phyloP scores from a whole-genome alignment of 2,329 filamentous ascomycete species.

The Bipolaris bicolor region DNA sequence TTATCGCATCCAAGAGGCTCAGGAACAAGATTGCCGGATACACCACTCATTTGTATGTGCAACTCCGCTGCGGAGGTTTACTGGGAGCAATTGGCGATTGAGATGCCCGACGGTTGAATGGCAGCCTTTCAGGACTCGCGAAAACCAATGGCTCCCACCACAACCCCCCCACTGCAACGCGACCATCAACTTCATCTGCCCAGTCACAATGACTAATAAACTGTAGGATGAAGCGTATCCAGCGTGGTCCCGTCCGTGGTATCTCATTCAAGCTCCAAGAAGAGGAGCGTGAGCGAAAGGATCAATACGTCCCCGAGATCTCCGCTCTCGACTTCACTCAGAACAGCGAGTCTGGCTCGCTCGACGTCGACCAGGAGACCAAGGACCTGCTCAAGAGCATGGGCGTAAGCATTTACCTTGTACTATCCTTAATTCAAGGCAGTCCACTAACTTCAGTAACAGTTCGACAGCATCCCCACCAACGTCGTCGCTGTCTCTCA shows the following conservation, averaged over 20 bases:
- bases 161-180: background rate
- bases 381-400: slow-evolving; percentile 99
- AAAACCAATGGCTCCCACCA: background rate
- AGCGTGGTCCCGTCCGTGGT: slow-evolving; percentile 97
- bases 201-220: slow-evolving; percentile 12
- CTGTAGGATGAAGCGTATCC: slow-evolving; percentile 96
- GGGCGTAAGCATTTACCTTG: slow-evolving; percentile 74
- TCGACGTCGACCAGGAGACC: slow-evolving; percentile 96
- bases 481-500: slow-evolving; percentile 91
- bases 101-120: slow-evolving; percentile 59
- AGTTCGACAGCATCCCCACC: slow-evolving; percentile 98
- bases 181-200: background rate
- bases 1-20: slow-evolving; percentile 98
- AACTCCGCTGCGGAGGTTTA: slow-evolving; percentile 70
- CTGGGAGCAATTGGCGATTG: slow-evolving; percentile 74
- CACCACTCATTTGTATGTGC: slow-evolving; percentile 67
- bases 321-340: slow-evolving; percentile 98
- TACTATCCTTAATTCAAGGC: background rate
- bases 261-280: slow-evolving; percentile 99
- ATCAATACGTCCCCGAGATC: slow-evolving; percentile 99
- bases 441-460: slow-evolving; percentile 22
- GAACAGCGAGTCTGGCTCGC: slow-evolving; percentile 88
- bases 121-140: background rate
- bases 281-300: slow-evolving; percentile 99
- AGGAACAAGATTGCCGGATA: slow-evolving; percentile 95